These are phyloP conservation scores for Brachypodium distachyon DNA, from an alignment of 202 grass and related monocot species.

Conservation along the genomic window DNA sequence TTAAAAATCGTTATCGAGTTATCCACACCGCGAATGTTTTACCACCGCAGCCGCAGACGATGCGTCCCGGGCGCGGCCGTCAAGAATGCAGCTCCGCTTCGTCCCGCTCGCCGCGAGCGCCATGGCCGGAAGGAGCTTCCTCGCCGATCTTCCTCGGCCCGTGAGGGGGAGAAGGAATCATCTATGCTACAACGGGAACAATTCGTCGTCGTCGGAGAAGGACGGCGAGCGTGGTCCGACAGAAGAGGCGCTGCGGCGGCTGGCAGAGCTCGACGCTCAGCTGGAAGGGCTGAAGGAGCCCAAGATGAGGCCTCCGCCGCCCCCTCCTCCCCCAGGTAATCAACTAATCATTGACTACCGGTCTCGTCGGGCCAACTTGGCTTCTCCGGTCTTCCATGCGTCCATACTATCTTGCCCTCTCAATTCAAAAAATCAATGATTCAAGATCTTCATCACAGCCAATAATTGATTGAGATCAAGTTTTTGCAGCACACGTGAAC, in stretches of 20 bases:
- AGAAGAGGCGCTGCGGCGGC: conserved; percentile 34
- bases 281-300: conserved; percentile 47
- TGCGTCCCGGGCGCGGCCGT: background rate
- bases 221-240: background rate
- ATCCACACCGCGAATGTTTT: conserved; percentile 14
- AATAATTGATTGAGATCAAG: background rate
- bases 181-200: background rate
- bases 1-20: conserved; percentile 28
- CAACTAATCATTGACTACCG: background rate
- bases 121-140: conserved; percentile 5
- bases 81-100: conserved; percentile 13
- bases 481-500: background rate
- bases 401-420: background rate
- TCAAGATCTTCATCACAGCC: background rate
- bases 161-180: background rate
- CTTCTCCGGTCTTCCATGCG: background rate
- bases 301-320: conserved; percentile 20
- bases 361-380: background rate
- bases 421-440: background rate
- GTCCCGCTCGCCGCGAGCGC: conserved; percentile 17
- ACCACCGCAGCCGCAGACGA: conserved; percentile 13
- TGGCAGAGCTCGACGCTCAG: conserved; percentile 61
- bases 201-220: conserved; percentile 2
- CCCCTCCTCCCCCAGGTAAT: conserved; percentile 14
- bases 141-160: background rate